Evolutionary conservation across 495 filamentous ascomycete genomes (phyloP).

Genomic region (Monascus purpureus): DNA sequence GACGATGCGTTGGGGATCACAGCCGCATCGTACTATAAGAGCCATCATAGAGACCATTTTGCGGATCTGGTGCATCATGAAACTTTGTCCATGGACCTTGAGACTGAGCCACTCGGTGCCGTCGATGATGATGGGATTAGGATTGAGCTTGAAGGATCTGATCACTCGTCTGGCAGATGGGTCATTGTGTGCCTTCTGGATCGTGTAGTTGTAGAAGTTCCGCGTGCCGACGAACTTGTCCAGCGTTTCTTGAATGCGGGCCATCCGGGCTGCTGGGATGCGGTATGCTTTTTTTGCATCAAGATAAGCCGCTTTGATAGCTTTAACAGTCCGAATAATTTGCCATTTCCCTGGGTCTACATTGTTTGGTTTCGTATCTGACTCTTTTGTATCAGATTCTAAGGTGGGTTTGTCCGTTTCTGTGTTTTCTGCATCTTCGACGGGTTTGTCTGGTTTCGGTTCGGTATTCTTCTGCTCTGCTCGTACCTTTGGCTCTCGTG

Average conservation of each 20-base stretch:
- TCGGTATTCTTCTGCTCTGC: constrained; percentile 1
- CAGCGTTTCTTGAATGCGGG: constrained; percentile 57
- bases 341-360: constrained; percentile 11
- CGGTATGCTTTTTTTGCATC: constrained; percentile 70
- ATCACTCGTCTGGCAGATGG: constrained; percentile 76
- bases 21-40: constrained; percentile 69
- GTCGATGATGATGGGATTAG: constrained; percentile 64
- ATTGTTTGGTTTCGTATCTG: constrained; percentile 7
- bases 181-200: constrained; percentile 68
- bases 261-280: constrained; percentile 53
- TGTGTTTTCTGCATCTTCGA: not conserved
- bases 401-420: constrained; percentile 4
- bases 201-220: constrained; percentile 94
- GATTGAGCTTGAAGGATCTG: constrained; percentile 66
- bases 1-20: constrained; percentile 45
- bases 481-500: constrained; percentile 2
- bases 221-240: constrained; percentile 61
- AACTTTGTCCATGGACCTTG: constrained; percentile 92
- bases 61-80: constrained; percentile 99
- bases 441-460: not conserved
- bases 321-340: constrained; percentile 50
- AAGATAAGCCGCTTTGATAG: constrained; percentile 65
- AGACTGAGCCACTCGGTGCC: constrained; percentile 90
- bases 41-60: constrained; percentile 96
- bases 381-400: constrained; percentile 1